Conservation (phyloP, 139 green algal species). For the Eudorina sp. region DNA sequence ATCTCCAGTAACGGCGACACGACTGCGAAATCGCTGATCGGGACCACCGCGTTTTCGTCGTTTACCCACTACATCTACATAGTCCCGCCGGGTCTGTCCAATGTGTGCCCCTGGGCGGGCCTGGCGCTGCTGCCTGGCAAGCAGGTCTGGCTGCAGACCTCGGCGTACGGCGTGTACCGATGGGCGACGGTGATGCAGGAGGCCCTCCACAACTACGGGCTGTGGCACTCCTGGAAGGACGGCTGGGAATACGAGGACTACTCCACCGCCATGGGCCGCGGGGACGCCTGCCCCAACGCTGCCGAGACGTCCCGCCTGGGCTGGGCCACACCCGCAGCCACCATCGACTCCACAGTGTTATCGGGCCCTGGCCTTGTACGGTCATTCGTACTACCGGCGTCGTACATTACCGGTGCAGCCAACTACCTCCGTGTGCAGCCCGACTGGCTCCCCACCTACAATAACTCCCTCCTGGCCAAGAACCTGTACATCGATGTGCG, state of each 20-base stretch:
- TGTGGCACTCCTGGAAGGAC: constrained; percentile 27
- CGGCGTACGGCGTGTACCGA: neutral
- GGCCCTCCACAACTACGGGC: constrained; percentile 10
- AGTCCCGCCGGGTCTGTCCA: neutral
- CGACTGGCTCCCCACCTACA: neutral
- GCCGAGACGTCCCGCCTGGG: constrained; percentile 19
- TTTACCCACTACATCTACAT: constrained; percentile 25
- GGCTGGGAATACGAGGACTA: constrained; percentile 20
- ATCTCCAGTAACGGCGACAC: neutral
- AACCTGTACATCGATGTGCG: constrained; percentile 26
- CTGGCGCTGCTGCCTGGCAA: constrained; percentile 36
- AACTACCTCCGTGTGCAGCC: constrained; percentile 3
- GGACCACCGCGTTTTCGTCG: neutral
- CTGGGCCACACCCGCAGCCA: neutral
- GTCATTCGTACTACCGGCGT: constrained; percentile 29
- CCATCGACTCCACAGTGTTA: neutral
- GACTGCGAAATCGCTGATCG: neutral
- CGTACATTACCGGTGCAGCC: constrained; percentile 8
- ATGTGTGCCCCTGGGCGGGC: constrained; percentile 1
- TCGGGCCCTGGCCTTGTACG: neutral
- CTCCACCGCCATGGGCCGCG: constrained; percentile 32
- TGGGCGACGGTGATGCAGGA: constrained; percentile 34
- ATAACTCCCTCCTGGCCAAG: neutral
- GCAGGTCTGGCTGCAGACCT: constrained; percentile 34
- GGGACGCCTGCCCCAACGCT: constrained; percentile 31